Evolutionary conservation across 1,284 basidiomycete species (phyloP).

Genomic region (Sparassis latifolia): DNA sequence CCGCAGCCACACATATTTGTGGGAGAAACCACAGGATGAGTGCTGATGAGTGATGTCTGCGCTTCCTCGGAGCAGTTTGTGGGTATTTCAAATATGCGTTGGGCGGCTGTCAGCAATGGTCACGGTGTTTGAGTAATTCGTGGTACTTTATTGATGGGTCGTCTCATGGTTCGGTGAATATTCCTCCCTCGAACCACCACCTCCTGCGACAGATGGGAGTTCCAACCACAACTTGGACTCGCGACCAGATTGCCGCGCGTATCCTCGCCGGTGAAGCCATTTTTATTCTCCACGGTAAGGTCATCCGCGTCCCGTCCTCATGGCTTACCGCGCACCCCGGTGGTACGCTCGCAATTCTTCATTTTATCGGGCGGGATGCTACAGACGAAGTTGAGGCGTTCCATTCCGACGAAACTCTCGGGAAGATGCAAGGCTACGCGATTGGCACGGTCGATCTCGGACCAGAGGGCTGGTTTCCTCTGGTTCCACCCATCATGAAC

Average conservation of each 20-base stretch:
- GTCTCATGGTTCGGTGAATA: too few species aligned
- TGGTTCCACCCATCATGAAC: constrained; percentile 85
- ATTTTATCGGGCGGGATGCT: constrained; percentile 95
- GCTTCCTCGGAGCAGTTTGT: too few species aligned
- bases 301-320: constrained; percentile 76
- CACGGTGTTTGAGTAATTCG: too few species aligned
- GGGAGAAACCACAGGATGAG: too few species aligned
- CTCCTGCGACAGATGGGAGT: constrained; percentile 19
- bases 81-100: too few species aligned
- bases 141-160: too few species aligned
- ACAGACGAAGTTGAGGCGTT: constrained; percentile 94
- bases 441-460: constrained; percentile 67
- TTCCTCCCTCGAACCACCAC: too few species aligned
- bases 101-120: too few species aligned
- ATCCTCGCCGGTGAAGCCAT: constrained; percentile 78
- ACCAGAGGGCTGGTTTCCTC: constrained; percentile 65
- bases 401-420: constrained; percentile 67
- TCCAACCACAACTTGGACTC: constrained; percentile 34
- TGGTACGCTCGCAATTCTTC: constrained; percentile 84
- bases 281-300: constrained; percentile 71
- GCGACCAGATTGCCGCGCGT: constrained; percentile 55
- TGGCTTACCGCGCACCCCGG: constrained; percentile 92
- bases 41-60: too few species aligned
- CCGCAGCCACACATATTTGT: too few species aligned
- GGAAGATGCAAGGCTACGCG: constrained; percentile 64